Conservation (phyloP, 164 flowering plant species). For the Umbellularia californica region DNA sequence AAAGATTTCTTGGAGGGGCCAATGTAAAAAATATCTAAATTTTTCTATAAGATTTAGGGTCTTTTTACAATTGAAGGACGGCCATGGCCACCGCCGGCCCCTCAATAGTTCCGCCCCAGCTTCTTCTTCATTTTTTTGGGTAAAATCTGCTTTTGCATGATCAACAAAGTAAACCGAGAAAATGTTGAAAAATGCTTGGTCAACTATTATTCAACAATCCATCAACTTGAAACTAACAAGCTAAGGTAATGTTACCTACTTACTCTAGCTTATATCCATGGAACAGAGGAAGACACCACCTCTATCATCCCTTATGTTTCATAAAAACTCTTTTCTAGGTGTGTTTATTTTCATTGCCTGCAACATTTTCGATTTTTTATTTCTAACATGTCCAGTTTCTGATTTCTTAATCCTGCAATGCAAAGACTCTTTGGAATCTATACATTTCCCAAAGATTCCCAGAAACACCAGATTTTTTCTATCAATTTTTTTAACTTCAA, state of each 20-base stretch:
- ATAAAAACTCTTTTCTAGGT: constrained; percentile 42
- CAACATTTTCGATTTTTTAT: constrained; percentile 61
- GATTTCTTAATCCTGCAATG: constrained; percentile 74
- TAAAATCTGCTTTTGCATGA: too few species aligned
- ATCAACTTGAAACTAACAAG: too few species aligned
- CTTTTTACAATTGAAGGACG: too few species aligned
- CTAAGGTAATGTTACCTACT: background rate
- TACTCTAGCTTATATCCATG: background rate
- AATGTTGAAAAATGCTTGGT: too few species aligned
- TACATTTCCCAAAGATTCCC: constrained; percentile 80
- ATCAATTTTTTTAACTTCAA: constrained; percentile 90
- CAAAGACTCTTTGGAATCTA: constrained; percentile 68
- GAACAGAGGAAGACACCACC: background rate
- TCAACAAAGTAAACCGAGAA: too few species aligned
- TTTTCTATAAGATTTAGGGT: too few species aligned
- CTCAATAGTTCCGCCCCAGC: too few species aligned
- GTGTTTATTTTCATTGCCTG: constrained; percentile 25
- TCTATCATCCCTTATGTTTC: background rate
- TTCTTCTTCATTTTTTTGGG: too few species aligned
- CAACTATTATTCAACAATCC: too few species aligned
- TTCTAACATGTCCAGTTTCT: constrained; percentile 39
- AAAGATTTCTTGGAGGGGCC: too few species aligned
- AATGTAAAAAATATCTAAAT: too few species aligned
- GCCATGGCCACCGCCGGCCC: too few species aligned
- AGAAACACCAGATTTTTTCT: constrained; percentile 72